A percentile compares a stretch with the other conserved stretches of the same genome.
phyloP scores from a whole-genome alignment of 768 basidiomycete genomes.

The Russula vinacea region DNA sequence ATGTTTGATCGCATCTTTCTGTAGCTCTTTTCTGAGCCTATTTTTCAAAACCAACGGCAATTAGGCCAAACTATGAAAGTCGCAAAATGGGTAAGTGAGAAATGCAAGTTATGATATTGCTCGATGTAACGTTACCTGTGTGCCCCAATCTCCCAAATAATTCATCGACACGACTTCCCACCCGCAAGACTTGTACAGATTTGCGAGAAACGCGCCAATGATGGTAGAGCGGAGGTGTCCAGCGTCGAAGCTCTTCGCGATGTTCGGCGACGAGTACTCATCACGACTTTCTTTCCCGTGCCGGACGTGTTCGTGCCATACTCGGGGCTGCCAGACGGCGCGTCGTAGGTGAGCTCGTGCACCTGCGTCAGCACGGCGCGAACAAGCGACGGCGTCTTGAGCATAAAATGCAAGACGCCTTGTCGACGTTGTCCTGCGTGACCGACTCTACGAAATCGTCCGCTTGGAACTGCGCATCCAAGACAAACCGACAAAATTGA shows the following conservation, averaged over 20 bases:
- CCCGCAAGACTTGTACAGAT: constrained; percentile 87
- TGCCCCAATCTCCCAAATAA: constrained; percentile 98
- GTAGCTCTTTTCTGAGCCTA: constrained; percentile 84
- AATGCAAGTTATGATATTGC: too few relatives aligned
- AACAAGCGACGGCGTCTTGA: constrained; percentile 61
- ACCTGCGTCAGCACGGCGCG: constrained; percentile 69
- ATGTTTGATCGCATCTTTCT: constrained; percentile 90
- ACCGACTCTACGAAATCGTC: constrained; percentile 75
- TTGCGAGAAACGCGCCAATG: constrained; percentile 91
- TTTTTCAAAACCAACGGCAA: constrained; percentile 87
- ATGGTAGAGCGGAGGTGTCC: constrained; percentile 98
- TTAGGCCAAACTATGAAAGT: constrained; percentile 78
- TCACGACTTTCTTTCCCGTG: constrained; percentile 74
- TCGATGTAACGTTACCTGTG: constrained; percentile 69
- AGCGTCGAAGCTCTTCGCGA: constrained; percentile 97
- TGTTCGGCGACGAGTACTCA: constrained; percentile 98
- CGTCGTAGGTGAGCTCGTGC: constrained; percentile 63
- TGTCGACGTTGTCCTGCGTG: constrained; percentile 62
- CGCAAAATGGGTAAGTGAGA: too few relatives aligned
- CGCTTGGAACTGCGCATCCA: constrained; percentile 66
- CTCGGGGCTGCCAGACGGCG: constrained; percentile 54
- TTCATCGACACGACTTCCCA: constrained; percentile 92
- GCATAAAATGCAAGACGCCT: constrained; percentile 77
- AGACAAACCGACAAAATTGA: not conserved
- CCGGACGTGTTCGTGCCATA: constrained; percentile 83